These are phyloP conservation scores for Aspergillus aculeatinus DNA, from an alignment of 2,329 filamentous ascomycete species.

Conservation along the genomic window DNA sequence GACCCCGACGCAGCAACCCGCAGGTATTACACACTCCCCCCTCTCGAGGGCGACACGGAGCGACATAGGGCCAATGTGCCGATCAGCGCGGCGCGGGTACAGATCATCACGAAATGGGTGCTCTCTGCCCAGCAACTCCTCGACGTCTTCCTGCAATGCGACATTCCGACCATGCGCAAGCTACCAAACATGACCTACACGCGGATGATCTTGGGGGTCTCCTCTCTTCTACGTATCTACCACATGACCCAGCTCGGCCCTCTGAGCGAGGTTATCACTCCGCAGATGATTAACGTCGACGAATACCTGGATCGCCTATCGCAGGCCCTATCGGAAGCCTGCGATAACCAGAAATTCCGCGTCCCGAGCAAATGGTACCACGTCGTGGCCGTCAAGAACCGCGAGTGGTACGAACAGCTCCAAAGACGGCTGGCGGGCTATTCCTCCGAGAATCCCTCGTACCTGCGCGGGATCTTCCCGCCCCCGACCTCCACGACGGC, in stretches of 20 bases:
- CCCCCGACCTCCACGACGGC: not conserved
- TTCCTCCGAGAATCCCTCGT: not conserved
- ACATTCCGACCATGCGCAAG: conserved; percentile 1
- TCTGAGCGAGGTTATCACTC: not conserved
- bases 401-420: conserved; percentile 3
- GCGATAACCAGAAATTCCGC: not conserved
- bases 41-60: conserved; percentile 1
- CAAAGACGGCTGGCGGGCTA: not conserved
- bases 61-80: not conserved
- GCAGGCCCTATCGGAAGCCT: not conserved
- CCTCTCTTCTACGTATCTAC: not conserved
- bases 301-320: not conserved
- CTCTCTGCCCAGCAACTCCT: conserved; percentile 1
- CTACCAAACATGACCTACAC: conserved; percentile 4
- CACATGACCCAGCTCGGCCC: not conserved
- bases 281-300: conserved; percentile 3
- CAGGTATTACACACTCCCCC: conserved; percentile 6
- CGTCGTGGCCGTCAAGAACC: conserved; percentile 1
- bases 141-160: not conserved
- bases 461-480: not conserved
- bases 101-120: conserved; percentile 2
- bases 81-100: not conserved
- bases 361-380: conserved; percentile 6
- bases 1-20: conserved; percentile 1
- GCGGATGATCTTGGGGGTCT: conserved; percentile 1